phyloP scores from a whole-genome alignment of 805 yeast genomes.

The Candida michaelii region DNA sequence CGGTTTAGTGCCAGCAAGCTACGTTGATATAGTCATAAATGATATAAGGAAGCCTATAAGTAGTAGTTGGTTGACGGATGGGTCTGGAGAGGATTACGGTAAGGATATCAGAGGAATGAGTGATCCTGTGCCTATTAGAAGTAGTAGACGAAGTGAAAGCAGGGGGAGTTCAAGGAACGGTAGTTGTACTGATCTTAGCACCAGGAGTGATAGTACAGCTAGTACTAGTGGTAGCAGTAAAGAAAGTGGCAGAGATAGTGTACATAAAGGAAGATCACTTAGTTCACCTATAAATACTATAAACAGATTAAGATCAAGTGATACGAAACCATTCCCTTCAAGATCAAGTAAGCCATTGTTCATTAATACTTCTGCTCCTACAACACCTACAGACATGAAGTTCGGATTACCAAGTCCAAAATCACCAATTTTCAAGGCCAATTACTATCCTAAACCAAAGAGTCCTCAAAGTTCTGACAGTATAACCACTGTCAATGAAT shows the following conservation, averaged over 20 bases:
- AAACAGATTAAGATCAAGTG: slow-evolving; percentile 5
- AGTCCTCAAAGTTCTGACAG: no score
- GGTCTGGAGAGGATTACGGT: slow-evolving; percentile 2
- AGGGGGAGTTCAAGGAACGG: neutral
- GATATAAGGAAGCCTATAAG: slow-evolving; percentile 40
- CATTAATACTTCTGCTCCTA: slow-evolving; percentile 1
- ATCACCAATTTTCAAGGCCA: slow-evolving; percentile 4
- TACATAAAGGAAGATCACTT: neutral
- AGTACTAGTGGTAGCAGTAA: neutral
- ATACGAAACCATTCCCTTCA: neutral
- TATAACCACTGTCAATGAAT: no score
- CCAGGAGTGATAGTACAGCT: neutral
- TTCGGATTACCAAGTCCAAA: slow-evolving; percentile 6
- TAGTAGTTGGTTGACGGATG: slow-evolving; percentile 29
- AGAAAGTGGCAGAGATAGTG: neutral
- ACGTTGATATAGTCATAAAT: slow-evolving; percentile 47
- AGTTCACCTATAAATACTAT: neutral
- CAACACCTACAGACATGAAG: neutral
- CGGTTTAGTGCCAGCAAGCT: slow-evolving; percentile 54
- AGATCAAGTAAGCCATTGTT: neutral
- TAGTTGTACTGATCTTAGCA: no score
- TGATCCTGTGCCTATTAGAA: slow-evolving; percentile 29
- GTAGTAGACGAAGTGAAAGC: slow-evolving; percentile 13
- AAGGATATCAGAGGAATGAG: slow-evolving; percentile 19
- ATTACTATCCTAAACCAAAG: slow-evolving; percentile 5